Percentiles rank a stretch among this genome's conserved stretches.
These are phyloP conservation scores for Aspergillus aculeatinus DNA, from an alignment of 2,329 filamentous ascomycete species.

Conservation along the genomic window DNA sequence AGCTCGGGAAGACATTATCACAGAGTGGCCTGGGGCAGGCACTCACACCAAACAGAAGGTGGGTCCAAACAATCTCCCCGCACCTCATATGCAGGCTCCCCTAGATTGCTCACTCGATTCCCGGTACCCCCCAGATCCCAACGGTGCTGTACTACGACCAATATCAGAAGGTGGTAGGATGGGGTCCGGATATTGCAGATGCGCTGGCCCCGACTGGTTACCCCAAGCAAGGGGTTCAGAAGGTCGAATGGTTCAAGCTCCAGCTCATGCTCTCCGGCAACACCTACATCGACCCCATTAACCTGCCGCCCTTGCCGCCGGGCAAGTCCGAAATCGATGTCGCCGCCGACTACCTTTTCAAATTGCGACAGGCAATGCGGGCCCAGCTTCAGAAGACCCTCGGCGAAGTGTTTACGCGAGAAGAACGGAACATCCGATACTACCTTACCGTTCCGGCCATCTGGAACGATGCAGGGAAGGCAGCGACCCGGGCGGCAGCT, in stretches of 20 bases:
- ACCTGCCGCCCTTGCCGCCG: slow-evolving; percentile 91
- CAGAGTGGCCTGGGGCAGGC: slow-evolving; percentile 96
- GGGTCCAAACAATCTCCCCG: slow-evolving; percentile 12
- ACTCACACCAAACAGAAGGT: slow-evolving; percentile 99
- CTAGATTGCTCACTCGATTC: slow-evolving; percentile 12
- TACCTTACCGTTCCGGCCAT: slow-evolving; percentile 98
- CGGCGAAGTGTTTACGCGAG: slow-evolving; percentile 94
- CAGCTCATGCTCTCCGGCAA: slow-evolving; percentile 98
- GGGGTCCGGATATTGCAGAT: slow-evolving; percentile 97
- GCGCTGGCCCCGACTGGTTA: slow-evolving; percentile 95
- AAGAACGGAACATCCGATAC: slow-evolving; percentile 96
- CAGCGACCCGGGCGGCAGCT: slow-evolving; percentile 89
- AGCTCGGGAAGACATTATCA: slow-evolving; percentile 97
- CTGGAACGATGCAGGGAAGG: slow-evolving; percentile 98
- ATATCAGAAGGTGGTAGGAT: slow-evolving; percentile 99
- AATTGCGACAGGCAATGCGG: slow-evolving; percentile 94
- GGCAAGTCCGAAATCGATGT: slow-evolving; percentile 99
- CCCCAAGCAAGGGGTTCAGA: slow-evolving; percentile 95
- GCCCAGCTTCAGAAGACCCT: slow-evolving; percentile 93
- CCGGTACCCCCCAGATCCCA: slow-evolving; percentile 65
- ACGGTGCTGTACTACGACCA: slow-evolving; percentile 99
- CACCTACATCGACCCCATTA: slow-evolving; percentile 98
- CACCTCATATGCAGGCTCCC: not conserved
- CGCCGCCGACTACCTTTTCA: slow-evolving; percentile 98
- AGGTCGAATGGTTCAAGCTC: slow-evolving; percentile 99